Base-by-base conservation (phyloP, 2,329 filamentous ascomycete species). In the Neoscytalidium dimidiatum region DNA sequence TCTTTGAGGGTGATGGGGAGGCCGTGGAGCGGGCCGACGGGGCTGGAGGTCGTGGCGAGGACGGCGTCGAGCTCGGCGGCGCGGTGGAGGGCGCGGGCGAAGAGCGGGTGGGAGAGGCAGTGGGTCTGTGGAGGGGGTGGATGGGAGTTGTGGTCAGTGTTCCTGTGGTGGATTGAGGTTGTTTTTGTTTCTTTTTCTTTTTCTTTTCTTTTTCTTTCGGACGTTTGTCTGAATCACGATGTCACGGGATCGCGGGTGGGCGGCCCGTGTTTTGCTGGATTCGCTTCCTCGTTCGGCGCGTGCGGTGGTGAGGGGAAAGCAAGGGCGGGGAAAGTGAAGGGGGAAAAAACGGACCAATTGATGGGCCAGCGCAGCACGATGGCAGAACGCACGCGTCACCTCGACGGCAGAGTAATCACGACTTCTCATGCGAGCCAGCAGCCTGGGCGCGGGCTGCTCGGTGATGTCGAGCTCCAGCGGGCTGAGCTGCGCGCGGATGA, bases 1-100 rank as follows among this genome's bases (percentile, higher is more conserved):
- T 80, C 78, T 52, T 79, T 80, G 49, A 80, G 64, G 48, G 70
- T 75, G 33, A 80, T 69, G 26, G 77, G 77, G 5, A 79, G 64
- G 13, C 77, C 77, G 62, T 79, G 77, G 2, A 79, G 68, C 7
- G 74, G 71, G 5, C 77, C 77, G 2, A 77, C 66, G 2, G 76
- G 71, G 63, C 71, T 73, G 14, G 49, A 23, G 14, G 26, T 44
- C 14, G 70, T 61, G 33, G 17, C n/a, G 33, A 26, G 23, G 17
- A 38, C 13, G 13, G 14, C 6, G 26, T 52, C 60, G 8, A 79
- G 67, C 44, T 73, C 69, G 31, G 60, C 65, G 13, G 77, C 76
- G 26, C 73, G 68, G 48, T 71, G 65, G 19, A 79, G 52, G 2
- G 75, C 77, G 31, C 74, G 71, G 1, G 71, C 67, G 57, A 79